Conservation (phyloP, 345 rosid genomes). For the Hibiscus mutabilis region DNA sequence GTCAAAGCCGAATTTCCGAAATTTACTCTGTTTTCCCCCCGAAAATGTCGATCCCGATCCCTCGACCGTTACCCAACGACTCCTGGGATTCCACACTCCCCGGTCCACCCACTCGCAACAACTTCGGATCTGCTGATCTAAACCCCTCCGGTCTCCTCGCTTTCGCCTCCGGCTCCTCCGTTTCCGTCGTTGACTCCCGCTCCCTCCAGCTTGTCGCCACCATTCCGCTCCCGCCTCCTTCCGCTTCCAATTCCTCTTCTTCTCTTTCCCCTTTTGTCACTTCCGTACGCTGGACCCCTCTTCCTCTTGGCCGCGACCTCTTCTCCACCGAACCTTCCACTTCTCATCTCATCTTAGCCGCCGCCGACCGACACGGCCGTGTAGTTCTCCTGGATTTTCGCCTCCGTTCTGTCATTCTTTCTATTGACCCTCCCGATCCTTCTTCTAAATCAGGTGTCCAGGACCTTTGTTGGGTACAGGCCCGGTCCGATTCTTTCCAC, state of each 20-base stretch:
- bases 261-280: slow-evolving; percentile 81
- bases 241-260: slow-evolving; percentile 31
- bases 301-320: slow-evolving; percentile 67
- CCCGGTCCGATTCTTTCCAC: slow-evolving; percentile 42
- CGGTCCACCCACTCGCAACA: slow-evolving; percentile 89
- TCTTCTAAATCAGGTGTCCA: slow-evolving; percentile 65
- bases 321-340: slow-evolving; percentile 71
- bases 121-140: slow-evolving; percentile 80
- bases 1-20: neutral
- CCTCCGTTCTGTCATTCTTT: slow-evolving; percentile 50
- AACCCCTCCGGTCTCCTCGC: slow-evolving; percentile 80
- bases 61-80: slow-evolving; percentile 17
- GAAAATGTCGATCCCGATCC: slow-evolving; percentile 9
- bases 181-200: slow-evolving; percentile 65
- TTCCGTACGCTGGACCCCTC: slow-evolving; percentile 81
- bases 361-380: slow-evolving; percentile 94
- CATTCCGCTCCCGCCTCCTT: slow-evolving; percentile 72
- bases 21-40: neutral
- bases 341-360: slow-evolving; percentile 75
- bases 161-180: slow-evolving; percentile 75
- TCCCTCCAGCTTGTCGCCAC: slow-evolving; percentile 82
- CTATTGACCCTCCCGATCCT: slow-evolving; percentile 53
- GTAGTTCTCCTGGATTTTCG: slow-evolving; percentile 73
- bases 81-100: slow-evolving; percentile 74
- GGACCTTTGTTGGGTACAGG: slow-evolving; percentile 79